These are phyloP conservation scores for Talaromyces amestolkiae DNA, from an alignment of 2,329 filamentous ascomycete genomes.

Conservation along the genomic window DNA sequence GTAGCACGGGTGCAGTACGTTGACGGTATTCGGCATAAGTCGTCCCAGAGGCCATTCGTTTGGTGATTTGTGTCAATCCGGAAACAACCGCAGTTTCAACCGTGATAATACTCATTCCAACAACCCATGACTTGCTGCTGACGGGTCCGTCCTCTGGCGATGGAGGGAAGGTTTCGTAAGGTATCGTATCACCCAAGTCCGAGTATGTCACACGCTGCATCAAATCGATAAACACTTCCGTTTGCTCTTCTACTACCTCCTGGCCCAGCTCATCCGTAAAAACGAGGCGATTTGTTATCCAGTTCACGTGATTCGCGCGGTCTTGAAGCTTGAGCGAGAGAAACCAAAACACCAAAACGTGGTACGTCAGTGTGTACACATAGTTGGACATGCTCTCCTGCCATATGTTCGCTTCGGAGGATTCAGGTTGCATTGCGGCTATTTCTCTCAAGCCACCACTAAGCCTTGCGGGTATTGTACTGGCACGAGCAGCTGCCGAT, in stretches of 20 bases:
- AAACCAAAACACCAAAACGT: constrained; percentile 97
- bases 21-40: constrained; percentile 51
- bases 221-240: constrained; percentile 88
- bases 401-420: constrained; percentile 37
- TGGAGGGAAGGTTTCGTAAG: constrained; percentile 42
- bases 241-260: constrained; percentile 82
- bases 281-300: constrained; percentile 81
- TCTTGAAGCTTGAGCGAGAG: constrained; percentile 82
- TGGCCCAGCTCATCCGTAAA: constrained; percentile 74
- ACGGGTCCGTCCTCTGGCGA: constrained; percentile 43
- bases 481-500: constrained; percentile 31
- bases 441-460: constrained; percentile 47
- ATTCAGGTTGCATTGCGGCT: constrained; percentile 29
- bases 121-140: constrained; percentile 49
- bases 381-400: constrained; percentile 85
- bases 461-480: constrained; percentile 39
- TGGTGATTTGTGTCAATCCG: constrained; percentile 50
- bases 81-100: constrained; percentile 49
- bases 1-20: constrained; percentile 44
- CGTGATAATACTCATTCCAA: constrained; percentile 53
- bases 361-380: constrained; percentile 88
- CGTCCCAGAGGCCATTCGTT: constrained; percentile 52
- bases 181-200: constrained; percentile 69
- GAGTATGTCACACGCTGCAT: constrained; percentile 87
- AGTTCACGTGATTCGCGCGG: constrained; percentile 77